Conservation (phyloP, 139 green algal species). For the Chlorella sorokiniana region DNA sequence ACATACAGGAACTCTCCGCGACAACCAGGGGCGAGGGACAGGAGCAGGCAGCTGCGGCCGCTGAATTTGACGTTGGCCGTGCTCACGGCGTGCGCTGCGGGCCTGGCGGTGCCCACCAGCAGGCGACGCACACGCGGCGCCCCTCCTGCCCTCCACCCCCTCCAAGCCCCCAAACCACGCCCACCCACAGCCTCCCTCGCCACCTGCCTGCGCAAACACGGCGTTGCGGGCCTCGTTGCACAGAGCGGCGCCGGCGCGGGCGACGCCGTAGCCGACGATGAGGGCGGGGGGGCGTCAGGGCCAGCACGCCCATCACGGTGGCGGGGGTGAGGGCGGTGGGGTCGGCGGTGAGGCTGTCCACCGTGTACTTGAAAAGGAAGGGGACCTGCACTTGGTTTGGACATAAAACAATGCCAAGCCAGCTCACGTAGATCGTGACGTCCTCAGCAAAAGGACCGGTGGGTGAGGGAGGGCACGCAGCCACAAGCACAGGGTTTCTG, state of each 20-base stretch:
- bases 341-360: conserved; percentile 45
- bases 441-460: too few species aligned
- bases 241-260: conserved; percentile 63
- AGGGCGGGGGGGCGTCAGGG: conserved; percentile 71
- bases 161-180: too few species aligned
- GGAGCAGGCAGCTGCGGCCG: neutral
- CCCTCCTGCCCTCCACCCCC: too few species aligned
- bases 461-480: too few species aligned
- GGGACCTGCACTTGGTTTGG: conserved; percentile 80
- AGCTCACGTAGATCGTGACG: too few species aligned
- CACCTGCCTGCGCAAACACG: conserved; percentile 86
- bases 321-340: conserved; percentile 49
- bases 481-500: too few species aligned
- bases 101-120: too few species aligned
- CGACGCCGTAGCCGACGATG: conserved; percentile 81
- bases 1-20: too few species aligned
- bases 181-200: neutral
- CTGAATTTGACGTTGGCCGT: too few species aligned
- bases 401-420: too few species aligned
- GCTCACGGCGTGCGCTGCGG: too few species aligned
- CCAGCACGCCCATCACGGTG: conserved; percentile 39
- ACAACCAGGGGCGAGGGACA: neutral
- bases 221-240: conserved; percentile 88
- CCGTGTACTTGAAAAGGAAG: conserved; percentile 92
- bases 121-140: too few species aligned